phyloP scores from a whole-genome alignment of 768 basidiomycete genomes.

The Termitomyces sp. region DNA sequence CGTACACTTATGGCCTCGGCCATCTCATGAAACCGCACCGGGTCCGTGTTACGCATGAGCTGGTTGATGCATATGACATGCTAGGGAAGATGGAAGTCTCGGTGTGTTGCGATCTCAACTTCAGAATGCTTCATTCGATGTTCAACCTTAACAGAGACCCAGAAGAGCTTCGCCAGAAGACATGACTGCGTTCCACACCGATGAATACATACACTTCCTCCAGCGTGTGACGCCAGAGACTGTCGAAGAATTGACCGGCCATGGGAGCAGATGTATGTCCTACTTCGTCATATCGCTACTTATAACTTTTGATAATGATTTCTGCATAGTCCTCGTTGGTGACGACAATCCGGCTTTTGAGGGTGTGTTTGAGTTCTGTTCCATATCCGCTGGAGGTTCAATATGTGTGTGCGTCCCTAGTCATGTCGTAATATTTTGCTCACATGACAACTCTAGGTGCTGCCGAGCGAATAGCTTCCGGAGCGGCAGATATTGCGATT shows the following conservation, averaged over 20 bases:
- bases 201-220: constrained; percentile 96
- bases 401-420: constrained; percentile 54
- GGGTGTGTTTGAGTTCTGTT: constrained; percentile 95
- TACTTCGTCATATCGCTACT: not conserved
- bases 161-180: constrained; percentile 65
- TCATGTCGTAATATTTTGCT: not conserved
- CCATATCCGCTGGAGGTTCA: constrained; percentile 94
- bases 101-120: constrained; percentile 41
- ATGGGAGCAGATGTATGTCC: constrained; percentile 79
- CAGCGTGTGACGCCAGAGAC: constrained; percentile 89
- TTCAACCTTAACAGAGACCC: constrained; percentile 50
- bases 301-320: not conserved
- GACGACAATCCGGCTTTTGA: constrained; percentile 98
- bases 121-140: not conserved
- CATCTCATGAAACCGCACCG: constrained; percentile 98
- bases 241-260: constrained; percentile 77
- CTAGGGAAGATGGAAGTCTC: constrained; percentile 92
- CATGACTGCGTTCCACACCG: constrained; percentile 96
- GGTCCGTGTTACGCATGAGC: constrained; percentile 90
- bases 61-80: constrained; percentile 89
- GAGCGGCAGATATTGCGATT: constrained; percentile 87
- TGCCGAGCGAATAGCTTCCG: constrained; percentile 74
- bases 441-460: constrained; percentile 50
- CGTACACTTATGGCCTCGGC: constrained; percentile 78
- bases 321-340: constrained; percentile 55